These are phyloP conservation scores for Aspergillus costaricaensis DNA, from an alignment of 2,329 filamentous ascomycete species.

Conservation along the genomic window DNA sequence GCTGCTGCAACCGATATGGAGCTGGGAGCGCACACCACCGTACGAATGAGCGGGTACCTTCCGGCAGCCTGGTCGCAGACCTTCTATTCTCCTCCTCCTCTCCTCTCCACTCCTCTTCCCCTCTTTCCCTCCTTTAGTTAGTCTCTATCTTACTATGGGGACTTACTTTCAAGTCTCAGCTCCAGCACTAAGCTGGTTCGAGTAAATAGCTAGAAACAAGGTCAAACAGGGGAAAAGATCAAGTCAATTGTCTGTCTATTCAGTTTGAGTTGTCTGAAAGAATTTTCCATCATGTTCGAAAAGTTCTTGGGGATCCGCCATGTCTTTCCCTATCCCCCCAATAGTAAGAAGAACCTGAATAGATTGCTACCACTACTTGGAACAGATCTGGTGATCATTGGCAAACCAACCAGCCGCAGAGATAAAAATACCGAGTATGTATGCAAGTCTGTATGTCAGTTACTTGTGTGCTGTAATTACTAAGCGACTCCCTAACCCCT, in stretches of 20 bases:
- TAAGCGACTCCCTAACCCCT: no score
- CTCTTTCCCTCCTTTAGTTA: no score
- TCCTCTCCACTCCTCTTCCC: no score
- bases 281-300: neutral
- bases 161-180: constrained; percentile 4
- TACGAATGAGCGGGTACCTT: neutral
- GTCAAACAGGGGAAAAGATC: constrained; percentile 6
- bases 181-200: constrained; percentile 1
- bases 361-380: no score
- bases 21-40: constrained; percentile 1
- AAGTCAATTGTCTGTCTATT: neutral
- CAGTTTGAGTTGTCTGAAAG: neutral
- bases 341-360: no score
- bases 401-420: neutral
- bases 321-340: neutral
- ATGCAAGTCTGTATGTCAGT: neutral
- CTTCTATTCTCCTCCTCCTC: neutral
- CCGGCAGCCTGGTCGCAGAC: constrained; percentile 1
- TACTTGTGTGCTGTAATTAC: no score
- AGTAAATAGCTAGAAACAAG: constrained; percentile 11
- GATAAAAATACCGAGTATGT: neutral
- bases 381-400: neutral
- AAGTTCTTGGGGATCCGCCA: neutral
- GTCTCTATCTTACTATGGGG: neutral
- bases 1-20: constrained; percentile 6